Evolutionary conservation across 768 basidiomycete species (phyloP).

Genomic region (Solioccasus polychromus): DNA sequence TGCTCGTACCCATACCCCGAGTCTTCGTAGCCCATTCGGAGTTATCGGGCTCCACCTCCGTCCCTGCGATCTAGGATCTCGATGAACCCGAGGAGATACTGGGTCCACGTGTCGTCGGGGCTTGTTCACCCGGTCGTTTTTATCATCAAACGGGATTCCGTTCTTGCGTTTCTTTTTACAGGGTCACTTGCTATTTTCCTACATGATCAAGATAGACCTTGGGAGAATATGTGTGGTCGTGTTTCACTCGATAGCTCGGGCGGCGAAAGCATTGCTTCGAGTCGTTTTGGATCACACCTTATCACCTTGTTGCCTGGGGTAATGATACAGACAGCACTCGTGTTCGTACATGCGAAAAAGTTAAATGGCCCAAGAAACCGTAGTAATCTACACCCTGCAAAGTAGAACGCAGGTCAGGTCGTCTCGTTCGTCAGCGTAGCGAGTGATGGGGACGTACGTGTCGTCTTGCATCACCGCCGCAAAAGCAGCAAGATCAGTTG

Average conservation of each 20-base stretch:
- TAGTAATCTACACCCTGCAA: constrained; percentile 37
- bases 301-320: constrained; percentile 6
- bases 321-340: constrained; percentile 21
- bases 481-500: constrained; percentile 16
- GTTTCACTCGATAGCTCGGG: background rate
- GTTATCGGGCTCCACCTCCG: too few species aligned
- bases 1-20: too few species aligned
- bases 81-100: too few species aligned
- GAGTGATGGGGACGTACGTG: constrained; percentile 43
- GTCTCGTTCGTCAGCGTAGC: background rate
- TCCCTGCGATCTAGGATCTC: too few species aligned
- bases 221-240: background rate
- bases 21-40: too few species aligned
- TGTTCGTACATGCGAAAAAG: constrained; percentile 20
- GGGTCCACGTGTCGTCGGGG: too few species aligned
- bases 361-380: constrained; percentile 4
- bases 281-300: constrained; percentile 4
- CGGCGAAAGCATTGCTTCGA: background rate
- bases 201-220: background rate
- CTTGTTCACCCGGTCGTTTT: too few species aligned
- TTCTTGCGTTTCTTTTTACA: background rate
- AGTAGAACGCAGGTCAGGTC: constrained; percentile 1
- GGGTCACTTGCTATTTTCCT: background rate
- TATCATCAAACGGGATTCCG: too few species aligned
- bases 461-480: constrained; percentile 42